Evolutionary conservation across 148 eudicot species (phyloP).

Genomic region (Cornus controversa): DNA sequence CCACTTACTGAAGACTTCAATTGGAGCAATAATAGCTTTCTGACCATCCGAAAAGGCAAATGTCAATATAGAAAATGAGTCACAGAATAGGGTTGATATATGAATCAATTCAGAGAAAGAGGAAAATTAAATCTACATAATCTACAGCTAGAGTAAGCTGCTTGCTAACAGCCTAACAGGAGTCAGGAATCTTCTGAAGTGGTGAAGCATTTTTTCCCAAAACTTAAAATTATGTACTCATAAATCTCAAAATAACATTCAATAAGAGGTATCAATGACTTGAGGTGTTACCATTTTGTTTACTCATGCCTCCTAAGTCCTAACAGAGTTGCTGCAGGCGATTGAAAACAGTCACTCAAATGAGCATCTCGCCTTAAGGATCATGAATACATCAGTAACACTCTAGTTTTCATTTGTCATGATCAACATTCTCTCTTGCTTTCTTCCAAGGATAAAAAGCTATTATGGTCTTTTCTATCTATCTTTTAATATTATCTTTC

Average conservation of each 20-base stretch:
- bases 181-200: not conserved
- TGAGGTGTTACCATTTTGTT: not conserved
- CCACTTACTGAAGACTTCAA: constrained; percentile 8
- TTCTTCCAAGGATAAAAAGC: no score
- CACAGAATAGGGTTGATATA: not conserved
- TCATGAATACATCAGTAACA: not conserved
- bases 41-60: constrained; percentile 4
- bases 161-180: not conserved
- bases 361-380: not conserved
- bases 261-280: not conserved
- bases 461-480: no score
- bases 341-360: not conserved
- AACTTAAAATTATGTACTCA: not conserved
- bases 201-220: not conserved
- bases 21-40: not conserved
- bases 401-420: not conserved
- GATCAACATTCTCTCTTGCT: not conserved
- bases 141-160: no score
- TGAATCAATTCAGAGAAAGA: not conserved
- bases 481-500: no score
- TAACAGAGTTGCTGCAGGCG: not conserved
- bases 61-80: not conserved
- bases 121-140: not conserved
- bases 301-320: not conserved
- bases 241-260: not conserved